A percentile compares a stretch with the other conserved stretches of the same genome.
phyloP scores from a whole-genome alignment of 345 rosid species.

The Moringa oleifera region DNA sequence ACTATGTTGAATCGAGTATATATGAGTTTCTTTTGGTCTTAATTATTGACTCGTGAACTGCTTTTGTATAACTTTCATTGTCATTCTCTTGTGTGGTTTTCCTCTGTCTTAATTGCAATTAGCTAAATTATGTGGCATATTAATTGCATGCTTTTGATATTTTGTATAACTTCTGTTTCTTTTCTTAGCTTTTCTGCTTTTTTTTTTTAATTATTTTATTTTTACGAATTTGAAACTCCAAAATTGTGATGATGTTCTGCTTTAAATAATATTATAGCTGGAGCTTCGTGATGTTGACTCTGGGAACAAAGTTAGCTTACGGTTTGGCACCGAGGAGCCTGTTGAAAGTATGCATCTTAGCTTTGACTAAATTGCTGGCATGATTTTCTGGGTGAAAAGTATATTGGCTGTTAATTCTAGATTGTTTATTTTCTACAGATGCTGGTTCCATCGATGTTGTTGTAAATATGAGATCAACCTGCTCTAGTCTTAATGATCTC shows the following conservation, averaged over 20 bases:
- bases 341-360: slow-evolving; percentile 61
- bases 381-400: background rate
- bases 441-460: too few relatives aligned
- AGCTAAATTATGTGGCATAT: slow-evolving; percentile 6
- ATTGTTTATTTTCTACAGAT: too few relatives aligned
- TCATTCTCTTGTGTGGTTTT: background rate
- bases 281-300: slow-evolving; percentile 93
- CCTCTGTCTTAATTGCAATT: background rate
- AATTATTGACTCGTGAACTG: background rate
- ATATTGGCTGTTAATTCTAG: background rate
- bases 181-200: background rate
- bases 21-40: too few relatives aligned
- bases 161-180: too few relatives aligned
- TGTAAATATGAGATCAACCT: background rate
- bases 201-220: too few relatives aligned
- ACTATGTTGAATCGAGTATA: too few relatives aligned
- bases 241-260: background rate
- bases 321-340: slow-evolving; percentile 84
- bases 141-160: background rate
- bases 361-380: background rate
- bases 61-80: background rate
- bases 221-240: background rate
- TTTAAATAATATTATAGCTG: slow-evolving; percentile 31
- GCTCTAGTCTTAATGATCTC: background rate
- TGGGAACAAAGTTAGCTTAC: slow-evolving; percentile 74